A percentile compares a stretch with the other conserved stretches of the same genome.
Conservation (phyloP, 495 filamentous ascomycete genomes). For the Niebla homalea region DNA sequence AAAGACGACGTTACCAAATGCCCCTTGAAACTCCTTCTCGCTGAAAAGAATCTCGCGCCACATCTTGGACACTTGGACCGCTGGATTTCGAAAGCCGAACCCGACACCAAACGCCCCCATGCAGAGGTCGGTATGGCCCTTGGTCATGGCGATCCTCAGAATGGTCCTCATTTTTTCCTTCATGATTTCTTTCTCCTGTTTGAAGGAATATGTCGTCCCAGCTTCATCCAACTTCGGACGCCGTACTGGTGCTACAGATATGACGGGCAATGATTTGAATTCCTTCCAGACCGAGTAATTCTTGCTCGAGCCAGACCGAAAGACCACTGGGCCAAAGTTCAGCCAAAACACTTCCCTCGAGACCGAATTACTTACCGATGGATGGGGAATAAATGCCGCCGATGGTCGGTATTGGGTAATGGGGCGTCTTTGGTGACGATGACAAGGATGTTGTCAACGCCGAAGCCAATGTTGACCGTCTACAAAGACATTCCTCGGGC, state of each 20-base stretch:
- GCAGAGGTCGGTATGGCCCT: slow-evolving; percentile 44
- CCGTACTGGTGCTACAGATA: slow-evolving; percentile 55
- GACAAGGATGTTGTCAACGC: slow-evolving; percentile 42
- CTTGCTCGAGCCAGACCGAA: slow-evolving; percentile 37
- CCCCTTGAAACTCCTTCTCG: slow-evolving; percentile 52
- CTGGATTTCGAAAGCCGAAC: slow-evolving; percentile 55
- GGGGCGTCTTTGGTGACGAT: slow-evolving; percentile 24
- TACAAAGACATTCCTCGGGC: slow-evolving; percentile 58
- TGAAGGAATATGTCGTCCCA: slow-evolving; percentile 55
- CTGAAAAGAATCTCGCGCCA: slow-evolving; percentile 55
- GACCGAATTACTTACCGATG: slow-evolving; percentile 36
- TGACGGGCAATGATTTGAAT: slow-evolving; percentile 43
- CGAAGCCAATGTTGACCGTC: slow-evolving; percentile 56
- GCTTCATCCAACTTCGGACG: slow-evolving; percentile 55
- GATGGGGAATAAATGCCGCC: slow-evolving; percentile 54
- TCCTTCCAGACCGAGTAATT: slow-evolving; percentile 28
- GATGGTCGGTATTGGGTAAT: slow-evolving; percentile 55
- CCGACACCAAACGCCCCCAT: slow-evolving; percentile 62
- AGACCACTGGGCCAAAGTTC: slow-evolving; percentile 28
- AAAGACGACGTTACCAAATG: slow-evolving; percentile 56
- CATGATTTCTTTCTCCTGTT: slow-evolving; percentile 53
- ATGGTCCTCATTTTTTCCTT: slow-evolving; percentile 56
- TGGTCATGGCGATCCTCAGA: slow-evolving; percentile 51
- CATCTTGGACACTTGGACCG: slow-evolving; percentile 49
- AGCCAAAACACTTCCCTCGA: neutral